These are phyloP conservation scores for Dictyostelium firmibasis DNA, from an alignment of 78 protist genomes.

Conservation along the genomic window DNA sequence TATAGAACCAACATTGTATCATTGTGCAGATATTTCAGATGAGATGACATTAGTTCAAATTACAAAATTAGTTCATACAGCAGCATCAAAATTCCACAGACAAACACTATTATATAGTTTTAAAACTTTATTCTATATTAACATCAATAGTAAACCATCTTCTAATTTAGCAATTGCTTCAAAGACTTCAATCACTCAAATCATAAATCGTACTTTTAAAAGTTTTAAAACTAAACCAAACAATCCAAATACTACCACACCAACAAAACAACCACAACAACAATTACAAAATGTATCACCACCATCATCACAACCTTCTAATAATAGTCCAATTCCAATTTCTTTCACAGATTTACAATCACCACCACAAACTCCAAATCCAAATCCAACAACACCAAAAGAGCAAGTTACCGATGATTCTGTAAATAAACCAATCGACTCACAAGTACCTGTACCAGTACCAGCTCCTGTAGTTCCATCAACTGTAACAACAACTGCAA, in stretches of 20 bases:
- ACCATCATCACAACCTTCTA: background rate
- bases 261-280: background rate
- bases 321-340: background rate
- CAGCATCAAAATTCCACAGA: slow-evolving; percentile 64
- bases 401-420: background rate
- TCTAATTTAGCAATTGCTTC: slow-evolving; percentile 52
- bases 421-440: background rate
- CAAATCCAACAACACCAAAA: background rate
- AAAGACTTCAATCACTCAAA: slow-evolving; percentile 61
- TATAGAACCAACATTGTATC: slow-evolving; percentile 57
- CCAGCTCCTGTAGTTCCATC: background rate
- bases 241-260: background rate
- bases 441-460: background rate
- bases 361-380: background rate
- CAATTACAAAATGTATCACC: background rate
- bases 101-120: slow-evolving; percentile 43
- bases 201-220: slow-evolving; percentile 19
- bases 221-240: slow-evolving; percentile 9
- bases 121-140: slow-evolving; percentile 60
- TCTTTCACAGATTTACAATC: slow-evolving; percentile 3
- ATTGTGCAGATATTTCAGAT: slow-evolving; percentile 52
- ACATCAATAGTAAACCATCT: slow-evolving; percentile 19
- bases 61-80: slow-evolving; percentile 26
- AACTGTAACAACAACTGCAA: background rate
- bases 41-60: slow-evolving; percentile 67